Evolutionary conservation across 2,329 filamentous ascomycete genomes (phyloP).

Genomic region (Ploettnerulaceae sp.): DNA sequence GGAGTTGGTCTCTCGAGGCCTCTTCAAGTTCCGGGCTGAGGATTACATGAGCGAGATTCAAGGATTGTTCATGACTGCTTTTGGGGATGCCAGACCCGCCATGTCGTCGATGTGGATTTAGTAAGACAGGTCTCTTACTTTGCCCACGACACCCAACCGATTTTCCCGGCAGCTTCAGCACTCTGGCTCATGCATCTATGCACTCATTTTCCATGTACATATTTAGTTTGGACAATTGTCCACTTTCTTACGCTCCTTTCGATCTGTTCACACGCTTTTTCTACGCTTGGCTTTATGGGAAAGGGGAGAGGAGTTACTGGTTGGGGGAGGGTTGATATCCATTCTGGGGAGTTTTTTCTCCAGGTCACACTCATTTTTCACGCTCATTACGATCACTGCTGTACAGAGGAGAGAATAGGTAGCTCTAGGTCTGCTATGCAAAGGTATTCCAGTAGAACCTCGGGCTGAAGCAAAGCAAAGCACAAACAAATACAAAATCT

Average conservation of each 20-base stretch:
- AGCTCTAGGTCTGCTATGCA: background rate
- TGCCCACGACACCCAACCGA: slow-evolving; percentile 5
- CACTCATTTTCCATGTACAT: slow-evolving; percentile 25
- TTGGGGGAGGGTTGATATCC: slow-evolving; percentile 3
- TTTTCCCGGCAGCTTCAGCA: no score
- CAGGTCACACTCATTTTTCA: slow-evolving; percentile 20
- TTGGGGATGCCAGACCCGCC: slow-evolving; percentile 25
- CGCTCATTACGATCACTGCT: slow-evolving; percentile 16
- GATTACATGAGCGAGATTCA: slow-evolving; percentile 83
- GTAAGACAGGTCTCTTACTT: slow-evolving; percentile 22
- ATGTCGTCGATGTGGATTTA: slow-evolving; percentile 32
- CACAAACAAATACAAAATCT: background rate
- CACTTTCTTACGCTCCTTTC: slow-evolving; percentile 28
- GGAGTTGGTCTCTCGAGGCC: slow-evolving; percentile 62
- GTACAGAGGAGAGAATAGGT: slow-evolving; percentile 1
- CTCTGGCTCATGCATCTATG: slow-evolving; percentile 4
- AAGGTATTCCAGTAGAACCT: slow-evolving; percentile 4
- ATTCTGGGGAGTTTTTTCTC: slow-evolving; percentile 8
- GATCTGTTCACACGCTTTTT: slow-evolving; percentile 16
- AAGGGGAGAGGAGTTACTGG: slow-evolving; percentile 16
- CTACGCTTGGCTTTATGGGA: slow-evolving; percentile 17
- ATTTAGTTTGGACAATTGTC: slow-evolving; percentile 20
- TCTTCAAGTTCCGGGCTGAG: slow-evolving; percentile 69
- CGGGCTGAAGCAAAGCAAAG: slow-evolving; percentile 1
- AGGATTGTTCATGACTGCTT: slow-evolving; percentile 43